Evolutionary conservation across 2,329 filamentous ascomycete species (phyloP).

Genomic region (Stachybotrys chartarum): DNA sequence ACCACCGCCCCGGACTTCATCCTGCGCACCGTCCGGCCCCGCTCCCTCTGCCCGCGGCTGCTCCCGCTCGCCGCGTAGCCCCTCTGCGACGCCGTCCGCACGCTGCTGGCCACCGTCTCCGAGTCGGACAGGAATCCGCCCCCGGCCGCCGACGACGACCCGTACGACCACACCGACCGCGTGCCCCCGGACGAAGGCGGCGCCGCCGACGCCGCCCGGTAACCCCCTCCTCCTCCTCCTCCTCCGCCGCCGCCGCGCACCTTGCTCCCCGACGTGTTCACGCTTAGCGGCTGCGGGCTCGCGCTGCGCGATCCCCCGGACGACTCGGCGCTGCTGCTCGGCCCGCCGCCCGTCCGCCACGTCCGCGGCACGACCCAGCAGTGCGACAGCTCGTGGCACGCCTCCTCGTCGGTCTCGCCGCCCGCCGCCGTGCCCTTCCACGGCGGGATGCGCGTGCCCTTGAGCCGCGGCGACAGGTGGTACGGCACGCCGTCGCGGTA

Average conservation of each 20-base stretch:
- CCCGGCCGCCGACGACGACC: neutral
- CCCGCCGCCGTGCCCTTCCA: slow-evolving; percentile 33
- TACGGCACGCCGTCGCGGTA: slow-evolving; percentile 48
- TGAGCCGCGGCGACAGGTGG: slow-evolving; percentile 47
- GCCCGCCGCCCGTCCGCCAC: slow-evolving; percentile 23
- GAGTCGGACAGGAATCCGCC: neutral
- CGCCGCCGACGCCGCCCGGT: neutral
- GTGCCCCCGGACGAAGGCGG: neutral
- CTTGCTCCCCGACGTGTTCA: neutral
- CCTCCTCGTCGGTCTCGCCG: slow-evolving; percentile 21
- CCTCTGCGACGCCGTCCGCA: neutral
- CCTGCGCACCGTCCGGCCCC: neutral
- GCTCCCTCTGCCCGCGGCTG: neutral
- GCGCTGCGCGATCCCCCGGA: neutral
- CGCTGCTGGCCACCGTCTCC: neutral
- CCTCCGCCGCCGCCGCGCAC: neutral
- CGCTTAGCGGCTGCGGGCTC: slow-evolving; percentile 4
- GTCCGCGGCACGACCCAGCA: slow-evolving; percentile 40
- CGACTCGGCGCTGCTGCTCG: slow-evolving; percentile 2
- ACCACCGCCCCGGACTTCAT: neutral
- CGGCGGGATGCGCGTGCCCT: slow-evolving; percentile 34
- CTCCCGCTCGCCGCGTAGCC: neutral
- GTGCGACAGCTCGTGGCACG: slow-evolving; percentile 42
- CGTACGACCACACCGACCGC: slow-evolving; percentile 1
- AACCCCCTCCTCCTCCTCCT: neutral